A percentile compares a stretch with the other conserved stretches of the same genome.
These are phyloP conservation scores for Cylindrodendrum hubeiense DNA, from an alignment of 2,329 filamentous ascomycete species.

Conservation along the genomic window DNA sequence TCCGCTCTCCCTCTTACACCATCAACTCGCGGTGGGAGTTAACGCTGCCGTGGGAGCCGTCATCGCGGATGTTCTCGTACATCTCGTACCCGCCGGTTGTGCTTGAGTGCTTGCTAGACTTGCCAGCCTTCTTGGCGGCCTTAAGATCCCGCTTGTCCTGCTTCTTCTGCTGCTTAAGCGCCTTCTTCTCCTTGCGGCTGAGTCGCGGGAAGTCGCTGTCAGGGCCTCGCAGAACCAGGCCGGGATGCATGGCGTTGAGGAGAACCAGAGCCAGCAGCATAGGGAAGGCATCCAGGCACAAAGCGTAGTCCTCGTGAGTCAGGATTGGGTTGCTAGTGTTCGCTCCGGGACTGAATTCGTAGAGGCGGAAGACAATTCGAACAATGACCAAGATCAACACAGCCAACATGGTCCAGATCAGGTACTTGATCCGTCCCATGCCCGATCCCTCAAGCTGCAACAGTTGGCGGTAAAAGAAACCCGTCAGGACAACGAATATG, in stretches of 20 bases:
- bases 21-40: conserved; percentile 13
- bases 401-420: conserved; percentile 50
- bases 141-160: conserved; percentile 40
- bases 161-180: conserved; percentile 53
- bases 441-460: conserved; percentile 34
- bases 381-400: conserved; percentile 53
- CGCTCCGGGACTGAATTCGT: conserved; percentile 65
- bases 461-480: conserved; percentile 50
- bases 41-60: conserved; percentile 10
- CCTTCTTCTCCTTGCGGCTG: conserved; percentile 59
- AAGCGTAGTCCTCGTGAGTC: conserved; percentile 64
- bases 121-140: conserved; percentile 39
- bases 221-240: conserved; percentile 58
- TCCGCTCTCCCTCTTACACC: neutral
- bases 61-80: conserved; percentile 22
- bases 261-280: conserved; percentile 63
- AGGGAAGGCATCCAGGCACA: conserved; percentile 64
- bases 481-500: conserved; percentile 52
- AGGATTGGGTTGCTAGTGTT: conserved; percentile 58
- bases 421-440: conserved; percentile 47
- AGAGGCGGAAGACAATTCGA: conserved; percentile 71
- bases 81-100: conserved; percentile 26
- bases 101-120: conserved; percentile 1
- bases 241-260: conserved; percentile 62
- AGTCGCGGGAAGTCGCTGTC: conserved; percentile 59